A percentile compares a stretch with the other conserved stretches of the same genome.
phyloP scores from a whole-genome alignment of 2,329 filamentous ascomycete species.

The Diaporthe sp. region DNA sequence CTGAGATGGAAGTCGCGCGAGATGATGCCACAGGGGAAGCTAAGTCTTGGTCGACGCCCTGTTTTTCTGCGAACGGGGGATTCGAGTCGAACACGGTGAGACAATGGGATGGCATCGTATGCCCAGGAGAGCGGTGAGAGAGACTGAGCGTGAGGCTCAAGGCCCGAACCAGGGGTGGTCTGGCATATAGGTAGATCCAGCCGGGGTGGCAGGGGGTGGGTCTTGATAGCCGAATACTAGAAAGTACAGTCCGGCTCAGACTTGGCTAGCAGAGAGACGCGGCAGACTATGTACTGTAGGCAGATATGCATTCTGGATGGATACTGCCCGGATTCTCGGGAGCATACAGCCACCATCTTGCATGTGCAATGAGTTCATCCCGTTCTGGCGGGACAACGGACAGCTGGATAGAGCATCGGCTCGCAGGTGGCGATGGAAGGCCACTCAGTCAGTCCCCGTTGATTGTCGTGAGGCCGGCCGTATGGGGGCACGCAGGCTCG shows the following conservation, averaged over 20 bases:
- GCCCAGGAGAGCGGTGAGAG: constrained; percentile 38
- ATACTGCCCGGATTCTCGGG: constrained; percentile 30
- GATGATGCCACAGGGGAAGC: not conserved
- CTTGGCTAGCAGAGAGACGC: not conserved
- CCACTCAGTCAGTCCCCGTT: not conserved
- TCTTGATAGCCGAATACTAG: constrained; percentile 24
- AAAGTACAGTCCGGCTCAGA: not conserved
- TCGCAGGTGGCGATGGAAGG: not conserved
- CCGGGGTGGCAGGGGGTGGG: constrained; percentile 1
- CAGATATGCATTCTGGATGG: constrained; percentile 24
- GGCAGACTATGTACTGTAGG: not conserved
- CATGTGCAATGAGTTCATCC: constrained; percentile 20
- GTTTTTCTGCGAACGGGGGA: constrained; percentile 12
- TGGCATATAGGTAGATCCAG: constrained; percentile 27
- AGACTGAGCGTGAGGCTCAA: constrained; percentile 36
- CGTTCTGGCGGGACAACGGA: constrained; percentile 5
- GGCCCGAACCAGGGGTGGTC: constrained; percentile 21
- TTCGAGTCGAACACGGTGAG: constrained; percentile 37
- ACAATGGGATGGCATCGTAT: constrained; percentile 27
- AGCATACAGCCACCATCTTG: constrained; percentile 30
- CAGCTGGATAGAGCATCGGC: not conserved
- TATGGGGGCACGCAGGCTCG: not conserved
- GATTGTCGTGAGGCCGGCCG: not conserved
- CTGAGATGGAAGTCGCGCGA: not conserved
- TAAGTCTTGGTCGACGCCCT: constrained; percentile 10